A percentile compares a stretch with the other conserved stretches of the same genome.
Conservation (phyloP, 257 asterid species). For the Solanum peruvianum region DNA sequence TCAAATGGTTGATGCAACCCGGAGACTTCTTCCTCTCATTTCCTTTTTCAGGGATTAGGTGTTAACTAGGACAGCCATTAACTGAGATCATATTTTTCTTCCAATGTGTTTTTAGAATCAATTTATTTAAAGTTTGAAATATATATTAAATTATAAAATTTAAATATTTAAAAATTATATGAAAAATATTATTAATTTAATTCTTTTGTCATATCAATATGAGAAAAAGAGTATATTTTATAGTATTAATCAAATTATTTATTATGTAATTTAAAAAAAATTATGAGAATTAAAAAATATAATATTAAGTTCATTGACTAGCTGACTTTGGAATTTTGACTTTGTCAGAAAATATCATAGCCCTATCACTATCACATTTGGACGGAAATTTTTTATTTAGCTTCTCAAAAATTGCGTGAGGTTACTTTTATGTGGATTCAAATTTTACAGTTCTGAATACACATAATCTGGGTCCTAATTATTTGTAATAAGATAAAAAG, state of each 20-base stretch:
- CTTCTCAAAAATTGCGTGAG: neutral
- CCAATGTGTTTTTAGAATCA: too few species aligned
- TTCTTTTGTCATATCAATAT: too few species aligned
- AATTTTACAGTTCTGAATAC: neutral
- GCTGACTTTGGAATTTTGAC: neutral
- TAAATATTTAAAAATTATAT: too few species aligned
- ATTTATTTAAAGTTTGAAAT: too few species aligned
- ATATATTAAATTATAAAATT: too few species aligned
- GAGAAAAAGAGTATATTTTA: too few species aligned
- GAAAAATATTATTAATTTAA: too few species aligned
- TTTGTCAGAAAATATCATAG: neutral
- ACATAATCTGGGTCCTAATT: neutral
- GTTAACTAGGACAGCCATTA: neutral
- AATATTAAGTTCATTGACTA: neutral
- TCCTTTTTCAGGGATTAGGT: neutral
- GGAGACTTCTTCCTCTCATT: neutral
- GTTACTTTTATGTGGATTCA: neutral
- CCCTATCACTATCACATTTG: neutral
- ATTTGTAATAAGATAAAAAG: neutral
- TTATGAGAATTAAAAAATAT: too few species aligned
- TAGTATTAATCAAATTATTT: too few species aligned
- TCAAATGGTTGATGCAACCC: neutral
- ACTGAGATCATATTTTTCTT: neutral
- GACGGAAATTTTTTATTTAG: neutral
- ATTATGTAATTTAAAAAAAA: too few species aligned